Evolutionary conservation across 345 rosid genomes (phyloP).

Genomic region (Bretschneidera sinensis): DNA sequence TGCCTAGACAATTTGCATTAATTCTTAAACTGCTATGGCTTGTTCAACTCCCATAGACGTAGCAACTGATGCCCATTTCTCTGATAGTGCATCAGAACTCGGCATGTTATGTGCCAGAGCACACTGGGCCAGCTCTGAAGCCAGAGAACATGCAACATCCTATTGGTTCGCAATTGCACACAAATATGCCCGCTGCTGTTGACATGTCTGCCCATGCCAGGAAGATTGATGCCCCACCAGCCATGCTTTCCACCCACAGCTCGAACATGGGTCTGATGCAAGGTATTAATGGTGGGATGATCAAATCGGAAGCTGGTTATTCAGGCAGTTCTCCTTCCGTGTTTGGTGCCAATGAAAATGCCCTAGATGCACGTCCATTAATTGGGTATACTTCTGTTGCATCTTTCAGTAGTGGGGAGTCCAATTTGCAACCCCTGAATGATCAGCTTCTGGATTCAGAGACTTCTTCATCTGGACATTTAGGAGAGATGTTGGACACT

Average conservation of each 20-base stretch:
- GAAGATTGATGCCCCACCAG: slow-evolving; percentile 55
- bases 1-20: not conserved
- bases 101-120: slow-evolving; percentile 57
- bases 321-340: slow-evolving; percentile 56
- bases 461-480: slow-evolving; percentile 62
- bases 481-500: slow-evolving; percentile 82
- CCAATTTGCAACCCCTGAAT: slow-evolving; percentile 63
- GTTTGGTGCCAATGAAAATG: slow-evolving; percentile 67
- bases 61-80: slow-evolving; percentile 17
- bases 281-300: slow-evolving; percentile 77
- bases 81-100: slow-evolving; percentile 62
- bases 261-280: slow-evolving; percentile 68
- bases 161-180: slow-evolving; percentile 41
- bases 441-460: slow-evolving; percentile 75
- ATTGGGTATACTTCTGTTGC: slow-evolving; percentile 65
- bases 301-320: slow-evolving; percentile 79
- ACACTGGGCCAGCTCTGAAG: slow-evolving; percentile 43
- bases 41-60: not conserved
- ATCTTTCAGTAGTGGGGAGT: slow-evolving; percentile 67
- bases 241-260: slow-evolving; percentile 61
- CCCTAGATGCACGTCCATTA: slow-evolving; percentile 57
- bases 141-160: slow-evolving; percentile 58
- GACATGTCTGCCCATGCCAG: slow-evolving; percentile 64
- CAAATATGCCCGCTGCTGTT: slow-evolving; percentile 52
- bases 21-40: slow-evolving; percentile 2